These are phyloP conservation scores for Exophiala viscosa DNA, from an alignment of 2,329 filamentous ascomycete genomes.

Conservation along the genomic window DNA sequence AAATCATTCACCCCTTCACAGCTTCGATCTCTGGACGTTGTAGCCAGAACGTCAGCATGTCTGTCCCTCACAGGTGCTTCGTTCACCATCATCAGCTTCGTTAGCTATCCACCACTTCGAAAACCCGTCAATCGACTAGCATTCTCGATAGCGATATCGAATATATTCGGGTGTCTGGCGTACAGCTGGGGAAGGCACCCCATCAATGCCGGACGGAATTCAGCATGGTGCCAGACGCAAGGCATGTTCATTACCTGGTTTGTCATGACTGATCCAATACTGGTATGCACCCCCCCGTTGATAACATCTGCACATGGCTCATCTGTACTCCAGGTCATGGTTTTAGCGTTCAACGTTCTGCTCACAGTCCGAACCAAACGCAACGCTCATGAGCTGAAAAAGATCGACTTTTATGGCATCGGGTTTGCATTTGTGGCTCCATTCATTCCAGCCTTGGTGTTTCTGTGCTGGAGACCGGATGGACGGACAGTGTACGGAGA, in stretches of 20 bases:
- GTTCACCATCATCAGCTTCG: constrained; percentile 20
- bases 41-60: constrained; percentile 18
- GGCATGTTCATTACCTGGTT: constrained; percentile 21
- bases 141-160: constrained; percentile 19
- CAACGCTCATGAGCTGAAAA: constrained; percentile 12
- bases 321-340: constrained; percentile 9
- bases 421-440: constrained; percentile 13
- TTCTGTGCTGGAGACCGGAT: constrained; percentile 18
- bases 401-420: constrained; percentile 14
- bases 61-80: constrained; percentile 12
- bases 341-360: constrained; percentile 20
- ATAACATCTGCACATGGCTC: background rate
- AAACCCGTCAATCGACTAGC: constrained; percentile 23
- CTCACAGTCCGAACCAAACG: constrained; percentile 14
- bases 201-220: constrained; percentile 10
- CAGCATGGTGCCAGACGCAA: constrained; percentile 19
- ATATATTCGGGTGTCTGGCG: constrained; percentile 15
- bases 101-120: constrained; percentile 14
- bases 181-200: constrained; percentile 19
- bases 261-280: constrained; percentile 21
- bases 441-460: constrained; percentile 14
- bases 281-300: constrained; percentile 2
- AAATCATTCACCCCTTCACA: constrained; percentile 9
- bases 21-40: constrained; percentile 15
- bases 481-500: constrained; percentile 17